Conservation (phyloP, 2,329 filamentous ascomycete genomes). For the Fusarium stilboides region DNA sequence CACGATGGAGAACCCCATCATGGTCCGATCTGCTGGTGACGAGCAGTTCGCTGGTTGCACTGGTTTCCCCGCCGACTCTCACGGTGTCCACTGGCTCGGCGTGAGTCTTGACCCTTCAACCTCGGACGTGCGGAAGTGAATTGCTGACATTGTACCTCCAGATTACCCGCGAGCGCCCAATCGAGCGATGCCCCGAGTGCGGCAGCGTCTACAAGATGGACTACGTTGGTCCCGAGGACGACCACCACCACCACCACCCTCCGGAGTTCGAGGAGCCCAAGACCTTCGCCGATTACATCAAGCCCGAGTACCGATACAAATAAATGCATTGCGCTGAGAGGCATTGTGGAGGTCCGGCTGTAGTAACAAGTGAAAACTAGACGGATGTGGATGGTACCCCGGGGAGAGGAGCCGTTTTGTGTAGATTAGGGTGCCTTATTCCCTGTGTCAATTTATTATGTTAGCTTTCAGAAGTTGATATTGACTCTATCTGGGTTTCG, state of each 20-base stretch:
- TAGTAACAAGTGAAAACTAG: slow-evolving; percentile 50
- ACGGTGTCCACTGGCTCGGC: slow-evolving; percentile 91
- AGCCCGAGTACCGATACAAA: slow-evolving; percentile 90
- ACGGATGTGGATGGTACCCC: slow-evolving; percentile 41
- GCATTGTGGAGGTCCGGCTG: slow-evolving; percentile 29
- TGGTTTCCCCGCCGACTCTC: slow-evolving; percentile 91
- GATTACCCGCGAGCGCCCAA: slow-evolving; percentile 89
- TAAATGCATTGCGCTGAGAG: slow-evolving; percentile 52
- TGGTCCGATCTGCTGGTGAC: slow-evolving; percentile 91
- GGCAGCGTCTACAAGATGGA: slow-evolving; percentile 98
- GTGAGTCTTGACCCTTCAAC: slow-evolving; percentile 67
- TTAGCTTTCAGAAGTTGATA: slow-evolving; percentile 51
- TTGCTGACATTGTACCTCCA: slow-evolving; percentile 55
- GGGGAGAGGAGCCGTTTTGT: slow-evolving; percentile 51
- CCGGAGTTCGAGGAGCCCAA: slow-evolving; percentile 87
- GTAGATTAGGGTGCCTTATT: slow-evolving; percentile 60
- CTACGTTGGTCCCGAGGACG: slow-evolving; percentile 88
- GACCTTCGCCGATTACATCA: slow-evolving; percentile 96
- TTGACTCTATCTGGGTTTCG: slow-evolving; percentile 39
- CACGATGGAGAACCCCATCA: slow-evolving; percentile 92
- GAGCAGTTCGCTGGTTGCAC: slow-evolving; percentile 99
- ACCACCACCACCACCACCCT: slow-evolving; percentile 73
- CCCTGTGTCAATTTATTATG: slow-evolving; percentile 56
- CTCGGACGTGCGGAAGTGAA: slow-evolving; percentile 34
- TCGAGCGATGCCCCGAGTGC: slow-evolving; percentile 97